phyloP scores from a whole-genome alignment of 169 alveolate genomes.

The Eimeria praecox region DNA sequence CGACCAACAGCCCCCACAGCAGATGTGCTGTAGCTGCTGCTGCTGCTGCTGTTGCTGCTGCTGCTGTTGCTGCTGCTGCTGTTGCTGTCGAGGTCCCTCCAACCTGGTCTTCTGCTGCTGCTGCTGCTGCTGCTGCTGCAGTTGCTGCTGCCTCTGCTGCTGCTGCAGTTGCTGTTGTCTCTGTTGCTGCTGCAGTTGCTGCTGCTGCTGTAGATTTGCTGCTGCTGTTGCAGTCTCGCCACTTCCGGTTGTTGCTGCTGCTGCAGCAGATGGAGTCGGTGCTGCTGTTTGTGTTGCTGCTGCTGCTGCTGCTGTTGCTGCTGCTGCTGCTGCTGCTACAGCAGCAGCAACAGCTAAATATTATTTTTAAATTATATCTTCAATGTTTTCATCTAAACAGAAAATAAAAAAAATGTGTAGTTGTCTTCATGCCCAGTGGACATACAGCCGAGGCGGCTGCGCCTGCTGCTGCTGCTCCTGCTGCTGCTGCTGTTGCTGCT shows the following conservation, averaged over 20 bases:
- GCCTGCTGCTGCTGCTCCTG: constrained; percentile 25
- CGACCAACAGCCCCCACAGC: background rate
- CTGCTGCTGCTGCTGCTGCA: constrained; percentile 11
- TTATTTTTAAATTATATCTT: background rate
- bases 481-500: constrained; percentile 59
- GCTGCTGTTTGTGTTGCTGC: no score
- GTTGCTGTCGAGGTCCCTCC: background rate
- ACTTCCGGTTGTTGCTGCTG: constrained; percentile 7
- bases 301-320: background rate
- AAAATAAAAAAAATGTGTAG: background rate
- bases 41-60: constrained; percentile 12
- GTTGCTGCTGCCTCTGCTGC: background rate
- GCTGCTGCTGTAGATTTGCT: constrained; percentile 18
- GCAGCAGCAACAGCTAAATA: background rate
- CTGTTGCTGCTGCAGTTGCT: background rate
- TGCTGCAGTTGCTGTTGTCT: background rate
- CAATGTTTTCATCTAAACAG: background rate
- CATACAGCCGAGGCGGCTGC: constrained; percentile 57
- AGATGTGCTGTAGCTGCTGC: background rate
- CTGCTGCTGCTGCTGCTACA: constrained; percentile 33
- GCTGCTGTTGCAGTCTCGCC: constrained; percentile 12
- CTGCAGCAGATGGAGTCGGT: constrained; percentile 16
- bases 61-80: constrained; percentile 9
- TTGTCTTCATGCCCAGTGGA: background rate
- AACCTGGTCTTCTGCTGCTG: background rate